These are phyloP conservation scores for Entoloma clypeatum DNA, from an alignment of 1,284 basidiomycete genomes.

Conservation along the genomic window DNA sequence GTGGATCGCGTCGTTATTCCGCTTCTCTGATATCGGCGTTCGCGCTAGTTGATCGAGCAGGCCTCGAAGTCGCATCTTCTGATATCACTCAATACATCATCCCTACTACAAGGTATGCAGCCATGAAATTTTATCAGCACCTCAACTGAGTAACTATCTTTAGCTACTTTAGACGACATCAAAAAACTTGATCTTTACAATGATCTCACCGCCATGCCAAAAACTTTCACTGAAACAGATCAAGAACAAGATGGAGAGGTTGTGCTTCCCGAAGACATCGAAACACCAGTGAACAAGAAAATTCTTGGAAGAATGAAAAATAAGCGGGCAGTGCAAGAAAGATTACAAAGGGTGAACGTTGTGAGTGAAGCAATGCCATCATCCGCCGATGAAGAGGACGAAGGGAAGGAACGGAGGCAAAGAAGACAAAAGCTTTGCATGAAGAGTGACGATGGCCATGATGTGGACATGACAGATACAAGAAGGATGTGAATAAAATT, in stretches of 20 bases:
- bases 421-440: conserved; percentile 28
- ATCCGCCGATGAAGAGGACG: conserved; percentile 11
- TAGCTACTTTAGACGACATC: conserved; percentile 48
- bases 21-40: conserved; percentile 1
- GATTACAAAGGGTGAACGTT: conserved; percentile 19
- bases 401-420: conserved; percentile 23
- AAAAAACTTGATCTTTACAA: conserved; percentile 58
- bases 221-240: conserved; percentile 43
- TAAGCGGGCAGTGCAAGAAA: conserved; percentile 39
- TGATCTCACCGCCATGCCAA: conserved; percentile 58
- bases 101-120: conserved; percentile 35
- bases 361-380: background rate
- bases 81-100: conserved; percentile 37
- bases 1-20: background rate
- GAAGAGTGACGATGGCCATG: conserved; percentile 12
- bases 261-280: conserved; percentile 10
- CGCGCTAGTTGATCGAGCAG: conserved; percentile 27
- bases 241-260: conserved; percentile 18
- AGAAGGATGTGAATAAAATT: background rate
- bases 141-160: conserved; percentile 8
- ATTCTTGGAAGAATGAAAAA: conserved; percentile 49
- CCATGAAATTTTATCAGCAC: background rate
- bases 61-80: conserved; percentile 28
- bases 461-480: conserved; percentile 19
- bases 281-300: conserved; percentile 36